Percentiles rank a stretch among this genome's conserved stretches.
phyloP scores from a whole-genome alignment of 2,329 filamentous ascomycete genomes.

The Diplodia intermedia region DNA sequence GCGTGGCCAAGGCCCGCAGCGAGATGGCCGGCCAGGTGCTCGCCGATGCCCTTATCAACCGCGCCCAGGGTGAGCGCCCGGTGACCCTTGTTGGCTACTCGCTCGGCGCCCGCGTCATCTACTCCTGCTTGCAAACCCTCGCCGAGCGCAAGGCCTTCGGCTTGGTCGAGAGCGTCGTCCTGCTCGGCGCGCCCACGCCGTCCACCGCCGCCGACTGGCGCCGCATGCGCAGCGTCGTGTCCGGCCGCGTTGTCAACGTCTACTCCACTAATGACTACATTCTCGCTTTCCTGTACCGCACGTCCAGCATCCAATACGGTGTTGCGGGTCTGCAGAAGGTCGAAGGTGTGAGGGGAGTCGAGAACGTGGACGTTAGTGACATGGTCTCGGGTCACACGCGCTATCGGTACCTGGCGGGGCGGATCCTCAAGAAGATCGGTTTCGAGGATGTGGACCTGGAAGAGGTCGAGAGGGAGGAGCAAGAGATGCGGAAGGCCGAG shows the following conservation, averaged over 20 bases:
- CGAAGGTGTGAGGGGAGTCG: conserved; percentile 70
- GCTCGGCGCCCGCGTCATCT: conserved; percentile 81
- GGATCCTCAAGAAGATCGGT: conserved; percentile 59
- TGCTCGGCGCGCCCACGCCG: conserved; percentile 82
- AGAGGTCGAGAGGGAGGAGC: conserved; percentile 56
- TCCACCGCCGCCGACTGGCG: conserved; percentile 77
- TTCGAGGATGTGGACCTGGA: conserved; percentile 60
- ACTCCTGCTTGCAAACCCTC: conserved; percentile 77
- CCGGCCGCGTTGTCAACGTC: conserved; percentile 84
- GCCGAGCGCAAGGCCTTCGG: conserved; percentile 83
- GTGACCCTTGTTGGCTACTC: conserved; percentile 84
- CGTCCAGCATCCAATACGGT: conserved; percentile 80
- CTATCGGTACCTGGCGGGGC: conserved; percentile 60
- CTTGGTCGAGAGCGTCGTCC: conserved; percentile 79
- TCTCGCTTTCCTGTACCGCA: conserved; percentile 84
- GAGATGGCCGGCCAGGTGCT: conserved; percentile 82
- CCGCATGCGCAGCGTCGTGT: conserved; percentile 76
- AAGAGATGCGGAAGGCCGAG: conserved; percentile 45
- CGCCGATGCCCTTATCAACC: conserved; percentile 82
- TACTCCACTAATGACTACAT: conserved; percentile 88
- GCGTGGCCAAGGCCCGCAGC: conserved; percentile 74
- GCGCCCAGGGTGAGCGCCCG: conserved; percentile 79
- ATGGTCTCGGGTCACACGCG: conserved; percentile 58
- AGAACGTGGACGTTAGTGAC: conserved; percentile 63
- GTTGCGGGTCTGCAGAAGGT: conserved; percentile 83